Evolutionary conservation across 164 flowering plant species (phyloP), one percentile per base, ranked within the genome.

Genomic region (Warburgia ugandensis): DNA sequence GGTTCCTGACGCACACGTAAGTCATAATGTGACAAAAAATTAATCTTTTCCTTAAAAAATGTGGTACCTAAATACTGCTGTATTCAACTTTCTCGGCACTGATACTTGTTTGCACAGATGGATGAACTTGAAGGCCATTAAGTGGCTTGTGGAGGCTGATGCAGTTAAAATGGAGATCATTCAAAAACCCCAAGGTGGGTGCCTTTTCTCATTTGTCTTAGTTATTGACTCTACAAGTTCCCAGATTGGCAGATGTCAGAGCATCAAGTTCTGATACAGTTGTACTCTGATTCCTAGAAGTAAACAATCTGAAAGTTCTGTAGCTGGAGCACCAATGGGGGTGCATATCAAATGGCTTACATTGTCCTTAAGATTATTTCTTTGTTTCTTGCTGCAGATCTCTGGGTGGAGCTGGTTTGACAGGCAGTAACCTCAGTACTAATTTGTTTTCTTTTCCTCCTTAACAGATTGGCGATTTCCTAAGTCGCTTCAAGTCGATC

Each of bases 301-400:
- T 84, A 23, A 81, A 80, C 52, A 91, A 95, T 17, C 52, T 86
- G 48, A 86, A 94, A 69, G 92, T 89, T 73, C 92, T 86, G 79
- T 95, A 86, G 74, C 96, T 60, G 99, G 97, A 58, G 96, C 99
- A 48, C 96, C 97, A 37, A 94, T 94, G 26, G 71, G 65, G 97
- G 99, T 89, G n/a, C 26, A 48, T 45, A 6, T 21, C n/a, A 19
- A 19, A 31, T n/a, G 36, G 26, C 27, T 29, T n/a, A n/a, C 23
- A 37, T 32, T 23, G 37, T 46, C 30, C 13, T 55, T 40, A 6
- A 4, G 11, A 48, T 47, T 29, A 13, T 52, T 33, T n/a, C 12
- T 13, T 23, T 45, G 35, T 45, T 30, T 37, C 27, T 26, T n/a
- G 2, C 30, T 52, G 16, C 59, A 17, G 30, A 23, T 47, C n/a